phyloP scores from a whole-genome alignment of 139 green algal species.

The Tetraselmis striata region DNA sequence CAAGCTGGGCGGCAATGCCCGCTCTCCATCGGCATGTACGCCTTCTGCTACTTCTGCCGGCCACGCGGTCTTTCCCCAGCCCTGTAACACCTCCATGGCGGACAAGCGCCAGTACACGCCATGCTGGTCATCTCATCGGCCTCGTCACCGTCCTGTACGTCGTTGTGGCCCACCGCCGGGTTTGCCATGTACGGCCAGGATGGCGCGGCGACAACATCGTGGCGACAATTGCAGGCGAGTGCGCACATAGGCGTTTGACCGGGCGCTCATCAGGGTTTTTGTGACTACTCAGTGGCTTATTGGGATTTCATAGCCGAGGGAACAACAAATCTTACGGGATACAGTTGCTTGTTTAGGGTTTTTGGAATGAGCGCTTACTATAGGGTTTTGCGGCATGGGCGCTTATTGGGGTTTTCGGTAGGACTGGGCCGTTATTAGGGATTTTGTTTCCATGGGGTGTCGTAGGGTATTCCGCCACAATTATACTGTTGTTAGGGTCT shows the following conservation, averaged over 20 bases:
- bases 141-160: constrained; percentile 25
- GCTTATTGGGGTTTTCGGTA: too few relatives aligned
- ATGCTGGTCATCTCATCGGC: constrained; percentile 28
- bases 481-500: too few relatives aligned
- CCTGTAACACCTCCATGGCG: constrained; percentile 34
- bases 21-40: constrained; percentile 24
- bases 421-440: too few relatives aligned
- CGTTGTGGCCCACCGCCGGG: constrained; percentile 4
- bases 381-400: too few relatives aligned
- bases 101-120: constrained; percentile 21
- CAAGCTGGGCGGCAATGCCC: constrained; percentile 16
- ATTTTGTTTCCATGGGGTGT: too few relatives aligned
- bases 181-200: neutral
- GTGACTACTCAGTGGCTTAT: too few relatives aligned
- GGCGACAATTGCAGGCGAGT: neutral
- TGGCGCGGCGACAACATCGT: neutral
- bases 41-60: constrained; percentile 37
- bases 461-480: too few relatives aligned
- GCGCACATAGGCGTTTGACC: too few relatives aligned
- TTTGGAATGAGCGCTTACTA: neutral
- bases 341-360: neutral
- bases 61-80: constrained; percentile 33
- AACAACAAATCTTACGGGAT: neutral
- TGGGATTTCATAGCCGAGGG: too few relatives aligned
- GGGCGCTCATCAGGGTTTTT: too few relatives aligned